Evolutionary conservation across 163 green algal genomes (phyloP), one percentile per base, ranked within the genome.

Genomic region (Scenedesmus sp.): DNA sequence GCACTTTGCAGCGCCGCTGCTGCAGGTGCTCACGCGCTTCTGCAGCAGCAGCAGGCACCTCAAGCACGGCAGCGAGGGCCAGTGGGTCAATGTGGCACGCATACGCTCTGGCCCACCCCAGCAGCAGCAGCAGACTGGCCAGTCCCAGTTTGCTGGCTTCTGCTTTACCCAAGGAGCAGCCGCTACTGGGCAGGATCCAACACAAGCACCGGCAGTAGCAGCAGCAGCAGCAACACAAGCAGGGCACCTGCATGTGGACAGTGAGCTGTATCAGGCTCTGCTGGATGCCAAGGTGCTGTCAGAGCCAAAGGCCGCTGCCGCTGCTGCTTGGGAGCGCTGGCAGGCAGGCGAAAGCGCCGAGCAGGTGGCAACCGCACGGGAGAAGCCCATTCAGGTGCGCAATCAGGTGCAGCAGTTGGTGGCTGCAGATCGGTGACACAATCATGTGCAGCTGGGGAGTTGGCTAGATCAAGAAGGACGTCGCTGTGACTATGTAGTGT

Each of bases 251-350:
- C 76, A 59, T 84, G 34, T 57, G 4, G 76, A 84, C 46, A n/a
- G 34, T 23, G 76, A 60, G 76, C 34, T 84, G 46, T 64, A 55
- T 46, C 88, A 88, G 77, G 70, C 15, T 12, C 52, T 88, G 54
- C 88, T 92, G 52, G 88, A 88, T 52, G 56, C 23, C 46, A 82
- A 86, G 10, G 88, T 93, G 15, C 67, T 93, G 55, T 55, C 34
- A 20, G 82, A 93, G 90, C 90, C 90, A 8, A 93, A 90, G 64
- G 83, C 20, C 4, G 70, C 90, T 79, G 90, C 90, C 10, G 9
- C 9, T 18, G 83, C 73, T n/a, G 67, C 90, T 3, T 77, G 55
- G 90, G 70, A 67, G 3, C 64, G 70, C n/a, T 93, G 73, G 85
- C 20, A 67, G 55, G 20, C 15, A 3, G 90, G 90, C 16, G 83